phyloP scores from a whole-genome alignment of 1,284 basidiomycete species.

The Prillingera fragicola region DNA sequence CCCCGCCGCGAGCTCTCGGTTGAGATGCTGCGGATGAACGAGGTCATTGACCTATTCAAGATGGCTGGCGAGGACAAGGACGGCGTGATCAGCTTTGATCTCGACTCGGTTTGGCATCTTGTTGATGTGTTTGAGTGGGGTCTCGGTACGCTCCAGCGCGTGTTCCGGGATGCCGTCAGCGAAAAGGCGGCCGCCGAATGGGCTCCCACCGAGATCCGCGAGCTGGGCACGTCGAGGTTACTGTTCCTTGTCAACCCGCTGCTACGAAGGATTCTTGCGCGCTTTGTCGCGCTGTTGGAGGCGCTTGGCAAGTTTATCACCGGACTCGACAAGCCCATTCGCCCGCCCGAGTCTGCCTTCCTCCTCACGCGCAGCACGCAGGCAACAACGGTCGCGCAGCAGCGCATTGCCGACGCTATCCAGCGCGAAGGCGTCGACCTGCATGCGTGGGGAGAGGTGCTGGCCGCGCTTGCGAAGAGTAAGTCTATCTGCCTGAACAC shows the following conservation, averaged over 20 bases:
- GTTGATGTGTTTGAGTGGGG: conserved; percentile 36
- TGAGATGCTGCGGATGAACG: conserved; percentile 30
- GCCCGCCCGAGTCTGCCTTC: conserved; percentile 21
- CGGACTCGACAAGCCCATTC: conserved; percentile 30
- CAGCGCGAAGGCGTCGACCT: conserved; percentile 30
- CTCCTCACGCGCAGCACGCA: conserved; percentile 19
- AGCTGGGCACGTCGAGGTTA: conserved; percentile 15
- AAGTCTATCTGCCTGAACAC: background rate
- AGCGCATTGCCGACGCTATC: conserved; percentile 23
- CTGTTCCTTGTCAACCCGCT: conserved; percentile 30
- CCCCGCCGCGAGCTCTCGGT: conserved; percentile 17
- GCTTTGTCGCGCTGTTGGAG: conserved; percentile 25
- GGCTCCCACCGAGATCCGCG: conserved; percentile 12
- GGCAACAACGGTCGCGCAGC: conserved; percentile 31
- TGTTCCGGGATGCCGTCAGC: conserved; percentile 28
- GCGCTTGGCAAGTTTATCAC: conserved; percentile 25
- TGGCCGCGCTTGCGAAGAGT: conserved; percentile 17
- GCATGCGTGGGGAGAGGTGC: conserved; percentile 26
- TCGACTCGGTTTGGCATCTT: conserved; percentile 37
- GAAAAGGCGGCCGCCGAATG: conserved; percentile 25
- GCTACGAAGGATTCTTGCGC: conserved; percentile 20
- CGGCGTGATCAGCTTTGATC: conserved; percentile 25
- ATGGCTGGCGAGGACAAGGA: conserved; percentile 19
- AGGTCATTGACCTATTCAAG: conserved; percentile 30
- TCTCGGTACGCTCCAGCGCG: conserved; percentile 15